Conservation (phyloP, 108 stramenopile species). For the Cylindrotheca closterium region DNA sequence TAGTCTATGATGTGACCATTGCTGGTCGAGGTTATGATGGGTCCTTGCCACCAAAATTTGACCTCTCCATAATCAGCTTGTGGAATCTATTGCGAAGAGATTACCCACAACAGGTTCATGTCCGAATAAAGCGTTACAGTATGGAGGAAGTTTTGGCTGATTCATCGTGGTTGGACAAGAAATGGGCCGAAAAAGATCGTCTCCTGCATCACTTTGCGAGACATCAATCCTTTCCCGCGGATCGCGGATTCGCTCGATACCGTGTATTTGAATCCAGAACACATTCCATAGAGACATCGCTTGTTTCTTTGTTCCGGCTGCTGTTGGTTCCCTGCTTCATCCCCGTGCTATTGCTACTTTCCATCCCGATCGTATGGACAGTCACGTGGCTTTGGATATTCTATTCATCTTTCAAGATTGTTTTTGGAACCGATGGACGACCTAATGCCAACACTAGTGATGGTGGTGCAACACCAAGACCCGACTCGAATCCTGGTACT, state of each 20-base stretch:
- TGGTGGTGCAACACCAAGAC: constrained; percentile 36
- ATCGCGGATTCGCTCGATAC: constrained; percentile 51
- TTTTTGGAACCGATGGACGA: constrained; percentile 20
- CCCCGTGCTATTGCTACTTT: constrained; percentile 48
- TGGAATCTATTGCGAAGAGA: constrained; percentile 40
- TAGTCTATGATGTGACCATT: constrained; percentile 77
- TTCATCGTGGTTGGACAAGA: constrained; percentile 74
- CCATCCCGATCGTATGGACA: constrained; percentile 51
- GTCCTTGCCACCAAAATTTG: constrained; percentile 25
- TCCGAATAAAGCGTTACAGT: constrained; percentile 66
- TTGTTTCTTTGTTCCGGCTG: constrained; percentile 39
- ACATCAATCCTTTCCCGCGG: constrained; percentile 51
- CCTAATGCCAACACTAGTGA: constrained; percentile 1
- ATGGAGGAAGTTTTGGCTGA: constrained; percentile 76
- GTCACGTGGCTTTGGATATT: constrained; percentile 44
- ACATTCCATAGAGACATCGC: constrained; percentile 46
- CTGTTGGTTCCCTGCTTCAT: constrained; percentile 45
- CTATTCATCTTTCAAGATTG: constrained; percentile 24
- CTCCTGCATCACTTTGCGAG: constrained; percentile 58
- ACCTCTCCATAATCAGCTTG: constrained; percentile 28
- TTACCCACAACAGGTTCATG: constrained; percentile 51
- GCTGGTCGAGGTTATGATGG: constrained; percentile 56
- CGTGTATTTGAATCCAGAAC: constrained; percentile 43
- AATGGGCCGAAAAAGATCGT: constrained; percentile 79
- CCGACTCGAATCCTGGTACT: constrained; percentile 45